A percentile compares a stretch with the other conserved stretches of the same genome.
These are phyloP conservation scores for Cutaneotrichosporon cutaneum DNA, from an alignment of 1,284 basidiomycete genomes.

Conservation along the genomic window DNA sequence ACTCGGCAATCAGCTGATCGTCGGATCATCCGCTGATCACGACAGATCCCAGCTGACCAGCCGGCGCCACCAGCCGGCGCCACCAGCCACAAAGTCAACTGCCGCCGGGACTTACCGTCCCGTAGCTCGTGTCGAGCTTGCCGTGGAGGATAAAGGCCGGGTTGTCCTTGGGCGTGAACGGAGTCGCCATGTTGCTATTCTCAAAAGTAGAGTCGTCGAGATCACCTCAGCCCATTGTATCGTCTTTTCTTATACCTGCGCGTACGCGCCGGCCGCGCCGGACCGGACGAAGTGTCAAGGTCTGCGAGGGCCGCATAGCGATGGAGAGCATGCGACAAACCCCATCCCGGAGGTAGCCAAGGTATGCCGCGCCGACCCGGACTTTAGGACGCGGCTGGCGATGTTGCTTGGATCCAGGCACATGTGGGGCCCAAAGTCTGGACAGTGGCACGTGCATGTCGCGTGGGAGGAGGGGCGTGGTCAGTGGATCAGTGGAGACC, in stretches of 20 bases:
- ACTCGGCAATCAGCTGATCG: too few species aligned
- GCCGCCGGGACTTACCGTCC: constrained; percentile 29
- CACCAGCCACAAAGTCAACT: background rate
- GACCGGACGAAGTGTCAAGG: background rate
- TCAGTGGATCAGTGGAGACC: background rate
- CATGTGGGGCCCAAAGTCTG: background rate
- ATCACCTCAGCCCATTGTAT: background rate
- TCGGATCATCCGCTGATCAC: background rate
- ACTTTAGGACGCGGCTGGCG: too few species aligned
- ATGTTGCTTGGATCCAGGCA: background rate
- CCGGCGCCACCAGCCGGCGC: too few species aligned
- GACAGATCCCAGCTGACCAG: background rate
- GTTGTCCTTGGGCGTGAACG: constrained; percentile 43
- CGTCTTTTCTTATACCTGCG: background rate
- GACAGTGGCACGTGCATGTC: background rate
- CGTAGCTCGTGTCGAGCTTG: constrained; percentile 38
- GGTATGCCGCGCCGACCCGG: too few species aligned
- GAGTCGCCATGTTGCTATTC: constrained; percentile 13
- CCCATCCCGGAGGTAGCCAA: too few species aligned
- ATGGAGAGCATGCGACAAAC: too few species aligned
- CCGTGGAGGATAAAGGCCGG: constrained; percentile 49
- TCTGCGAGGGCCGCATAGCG: too few species aligned
- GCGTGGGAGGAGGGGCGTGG: background rate
- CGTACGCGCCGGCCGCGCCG: background rate
- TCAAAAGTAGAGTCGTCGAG: background rate